Evolutionary conservation across 768 basidiomycete genomes (phyloP).

Genomic region (Leucogyrophana mollusca): DNA sequence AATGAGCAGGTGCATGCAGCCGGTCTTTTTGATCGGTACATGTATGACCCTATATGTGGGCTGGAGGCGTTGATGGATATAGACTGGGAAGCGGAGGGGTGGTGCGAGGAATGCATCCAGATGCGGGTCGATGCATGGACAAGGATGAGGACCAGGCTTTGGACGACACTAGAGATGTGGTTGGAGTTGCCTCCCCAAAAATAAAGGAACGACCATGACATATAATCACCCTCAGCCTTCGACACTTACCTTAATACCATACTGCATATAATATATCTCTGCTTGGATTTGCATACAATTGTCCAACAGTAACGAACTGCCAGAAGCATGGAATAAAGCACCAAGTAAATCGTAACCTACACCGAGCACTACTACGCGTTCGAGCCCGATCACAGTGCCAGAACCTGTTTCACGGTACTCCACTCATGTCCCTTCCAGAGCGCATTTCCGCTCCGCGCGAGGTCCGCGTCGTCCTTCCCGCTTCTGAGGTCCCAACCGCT

Average conservation of each 20-base stretch:
- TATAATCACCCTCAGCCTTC: too few species aligned
- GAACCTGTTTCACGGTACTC: too few species aligned
- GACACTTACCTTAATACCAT: too few species aligned
- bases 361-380: too few species aligned
- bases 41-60: slow-evolving; percentile 35
- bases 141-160: slow-evolving; percentile 27
- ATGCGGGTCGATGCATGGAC: slow-evolving; percentile 27
- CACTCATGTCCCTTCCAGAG: slow-evolving; percentile 20
- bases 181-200: slow-evolving; percentile 10
- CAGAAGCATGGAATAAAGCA: too few species aligned
- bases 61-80: slow-evolving; percentile 30
- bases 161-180: slow-evolving; percentile 29
- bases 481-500: slow-evolving; percentile 17
- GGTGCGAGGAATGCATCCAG: slow-evolving; percentile 33
- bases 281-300: too few species aligned
- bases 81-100: slow-evolving; percentile 27
- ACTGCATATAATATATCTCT: too few species aligned
- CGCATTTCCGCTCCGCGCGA: slow-evolving; percentile 18
- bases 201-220: too few species aligned
- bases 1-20: slow-evolving; percentile 14
- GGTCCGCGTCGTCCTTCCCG: slow-evolving; percentile 11
- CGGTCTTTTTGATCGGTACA: slow-evolving; percentile 25
- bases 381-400: too few species aligned
- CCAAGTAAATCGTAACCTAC: too few species aligned
- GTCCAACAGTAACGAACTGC: too few species aligned